A percentile compares a stretch with the other conserved stretches of the same genome.
Conservation (phyloP, 2,329 filamentous ascomycete species). For the Diaporthe citrichinensis region DNA sequence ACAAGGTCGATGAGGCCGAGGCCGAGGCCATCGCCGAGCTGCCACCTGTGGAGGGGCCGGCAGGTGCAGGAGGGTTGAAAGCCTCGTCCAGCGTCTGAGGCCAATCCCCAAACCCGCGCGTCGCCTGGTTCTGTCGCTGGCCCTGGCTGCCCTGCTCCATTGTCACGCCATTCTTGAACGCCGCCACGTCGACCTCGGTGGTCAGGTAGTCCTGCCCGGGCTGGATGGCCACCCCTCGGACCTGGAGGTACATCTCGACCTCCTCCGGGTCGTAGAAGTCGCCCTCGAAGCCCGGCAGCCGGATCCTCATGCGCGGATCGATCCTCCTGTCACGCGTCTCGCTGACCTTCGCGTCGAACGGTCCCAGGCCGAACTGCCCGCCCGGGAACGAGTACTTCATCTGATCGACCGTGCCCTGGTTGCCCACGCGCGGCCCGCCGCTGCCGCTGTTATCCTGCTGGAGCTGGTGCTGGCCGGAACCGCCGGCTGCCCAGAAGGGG, state of each 20-base stretch:
- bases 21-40: slow-evolving; percentile 6
- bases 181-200: slow-evolving; percentile 65
- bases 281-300: slow-evolving; percentile 75
- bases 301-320: slow-evolving; percentile 64
- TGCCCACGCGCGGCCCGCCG: slow-evolving; percentile 50
- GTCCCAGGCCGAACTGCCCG: slow-evolving; percentile 61
- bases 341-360: slow-evolving; percentile 59
- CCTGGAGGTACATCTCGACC: slow-evolving; percentile 79
- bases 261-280: slow-evolving; percentile 85
- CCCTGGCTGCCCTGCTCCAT: neutral
- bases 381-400: slow-evolving; percentile 47
- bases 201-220: slow-evolving; percentile 72
- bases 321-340: slow-evolving; percentile 59
- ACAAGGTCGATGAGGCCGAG: neutral
- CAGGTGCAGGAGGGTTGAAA: neutral
- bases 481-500: slow-evolving; percentile 40
- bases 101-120: slow-evolving; percentile 1
- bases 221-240: slow-evolving; percentile 74
- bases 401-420: slow-evolving; percentile 52
- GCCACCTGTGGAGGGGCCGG: neutral
- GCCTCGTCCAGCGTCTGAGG: slow-evolving; percentile 22
- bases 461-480: slow-evolving; percentile 37
- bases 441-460: neutral
- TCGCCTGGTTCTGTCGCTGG: neutral
- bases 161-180: slow-evolving; percentile 51